Conservation (phyloP, 768 basidiomycete species). For the Termitomyces sp. region DNA sequence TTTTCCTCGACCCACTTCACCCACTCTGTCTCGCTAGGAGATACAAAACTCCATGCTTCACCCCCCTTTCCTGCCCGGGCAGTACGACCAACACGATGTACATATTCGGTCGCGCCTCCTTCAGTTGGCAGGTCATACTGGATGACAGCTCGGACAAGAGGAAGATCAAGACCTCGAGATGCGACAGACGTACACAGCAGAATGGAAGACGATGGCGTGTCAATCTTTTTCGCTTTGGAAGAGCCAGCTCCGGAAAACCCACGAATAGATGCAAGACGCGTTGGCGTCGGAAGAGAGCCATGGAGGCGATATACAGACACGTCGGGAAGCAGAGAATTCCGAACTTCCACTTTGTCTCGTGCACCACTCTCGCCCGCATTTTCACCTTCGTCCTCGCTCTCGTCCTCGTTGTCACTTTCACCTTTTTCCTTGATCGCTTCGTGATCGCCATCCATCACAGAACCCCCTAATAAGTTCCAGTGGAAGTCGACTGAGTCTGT, state of each 20-base stretch:
- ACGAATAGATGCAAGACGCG: conserved; percentile 78
- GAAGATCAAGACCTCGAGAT: conserved; percentile 95
- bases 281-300: conserved; percentile 81
- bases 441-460: conserved; percentile 53
- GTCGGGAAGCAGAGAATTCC: conserved; percentile 76
- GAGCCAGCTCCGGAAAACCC: conserved; percentile 60
- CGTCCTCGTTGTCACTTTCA: conserved; percentile 26
- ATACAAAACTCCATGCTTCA: conserved; percentile 92
- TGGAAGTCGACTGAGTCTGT: conserved; percentile 99
- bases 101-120: conserved; percentile 93
- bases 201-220: conserved; percentile 47
- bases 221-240: conserved; percentile 22
- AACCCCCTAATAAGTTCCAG: conserved; percentile 77
- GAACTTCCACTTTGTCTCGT: conserved; percentile 49
- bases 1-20: conserved; percentile 83
- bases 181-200: conserved; percentile 96
- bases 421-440: conserved; percentile 18
- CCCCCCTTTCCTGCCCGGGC: conserved; percentile 95
- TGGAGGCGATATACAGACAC: conserved; percentile 87
- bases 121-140: conserved; percentile 99
- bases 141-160: conserved; percentile 88
- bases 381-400: conserved; percentile 14
- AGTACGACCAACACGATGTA: conserved; percentile 95
- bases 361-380: conserved; percentile 18
- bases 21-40: conserved; percentile 87